Conservation (phyloP, 2,329 filamentous ascomycete species). For the Nectriaceae sp. region DNA sequence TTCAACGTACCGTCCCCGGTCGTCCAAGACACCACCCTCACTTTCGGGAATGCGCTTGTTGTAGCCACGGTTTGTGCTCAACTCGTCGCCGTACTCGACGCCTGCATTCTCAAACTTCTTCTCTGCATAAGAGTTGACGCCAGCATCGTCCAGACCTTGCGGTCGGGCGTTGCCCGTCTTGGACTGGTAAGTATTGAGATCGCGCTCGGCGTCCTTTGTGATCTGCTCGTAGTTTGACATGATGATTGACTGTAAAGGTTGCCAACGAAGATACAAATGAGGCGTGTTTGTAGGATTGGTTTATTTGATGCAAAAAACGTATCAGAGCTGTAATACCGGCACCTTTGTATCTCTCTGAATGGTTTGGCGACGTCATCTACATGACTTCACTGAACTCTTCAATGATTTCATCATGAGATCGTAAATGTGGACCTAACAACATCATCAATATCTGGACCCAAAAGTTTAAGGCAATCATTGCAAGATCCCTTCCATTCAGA, state of each 20-base stretch:
- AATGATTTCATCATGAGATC: conserved; percentile 27
- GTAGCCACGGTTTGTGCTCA: conserved; percentile 48
- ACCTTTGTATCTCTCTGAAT: background rate
- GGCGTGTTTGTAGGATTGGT: too few species aligned
- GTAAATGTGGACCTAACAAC: conserved; percentile 19
- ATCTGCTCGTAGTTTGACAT: conserved; percentile 44
- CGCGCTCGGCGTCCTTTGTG: conserved; percentile 46
- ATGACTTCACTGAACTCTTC: conserved; percentile 26
- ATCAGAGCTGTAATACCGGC: background rate
- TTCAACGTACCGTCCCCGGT: conserved; percentile 44
- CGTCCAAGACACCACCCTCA: conserved; percentile 47
- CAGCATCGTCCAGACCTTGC: conserved; percentile 42
- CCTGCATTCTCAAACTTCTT: conserved; percentile 40
- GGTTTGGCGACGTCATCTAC: conserved; percentile 20
- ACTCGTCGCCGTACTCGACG: conserved; percentile 41
- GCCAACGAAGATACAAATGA: too few species aligned
- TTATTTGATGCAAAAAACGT: background rate
- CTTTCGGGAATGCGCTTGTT: conserved; percentile 47
- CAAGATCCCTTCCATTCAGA: background rate
- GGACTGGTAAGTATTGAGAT: conserved; percentile 50
- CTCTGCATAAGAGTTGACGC: conserved; percentile 43
- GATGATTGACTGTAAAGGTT: conserved; percentile 3
- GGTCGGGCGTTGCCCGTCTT: conserved; percentile 47
- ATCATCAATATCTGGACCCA: background rate
- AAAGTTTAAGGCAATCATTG: background rate